phyloP scores from a whole-genome alignment of 2,329 filamentous ascomycete species.

The Sclerotinia nivalis region DNA sequence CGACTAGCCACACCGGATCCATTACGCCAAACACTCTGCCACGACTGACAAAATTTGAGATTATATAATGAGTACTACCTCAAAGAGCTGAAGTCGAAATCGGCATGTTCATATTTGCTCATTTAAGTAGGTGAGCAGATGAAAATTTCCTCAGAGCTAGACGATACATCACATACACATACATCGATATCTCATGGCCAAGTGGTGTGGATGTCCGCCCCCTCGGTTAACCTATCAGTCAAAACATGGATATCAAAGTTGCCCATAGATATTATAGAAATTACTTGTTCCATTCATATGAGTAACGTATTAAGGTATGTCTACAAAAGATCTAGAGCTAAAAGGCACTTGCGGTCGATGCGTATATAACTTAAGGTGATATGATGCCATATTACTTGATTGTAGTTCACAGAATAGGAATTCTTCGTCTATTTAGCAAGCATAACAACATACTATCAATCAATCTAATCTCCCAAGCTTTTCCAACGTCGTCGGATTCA shows the following conservation, averaged over 20 bases:
- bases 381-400: background rate
- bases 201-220: background rate
- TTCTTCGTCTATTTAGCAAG: background rate
- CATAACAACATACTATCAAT: background rate
- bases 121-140: background rate
- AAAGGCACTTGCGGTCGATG: too few relatives aligned
- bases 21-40: conserved; percentile 1
- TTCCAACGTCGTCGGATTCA: background rate
- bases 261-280: background rate
- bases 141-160: background rate
- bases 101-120: background rate
- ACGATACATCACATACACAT: background rate
- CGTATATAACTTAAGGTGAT: background rate
- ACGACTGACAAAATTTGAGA: background rate
- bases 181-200: background rate
- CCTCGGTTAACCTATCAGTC: background rate
- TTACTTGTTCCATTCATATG: background rate
- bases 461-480: conserved; percentile 10
- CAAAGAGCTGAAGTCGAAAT: background rate
- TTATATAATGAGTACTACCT: background rate
- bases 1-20: background rate
- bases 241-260: background rate
- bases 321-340: background rate
- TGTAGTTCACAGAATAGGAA: background rate
- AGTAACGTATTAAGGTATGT: background rate